Base-by-base conservation (phyloP, 116 monocot genomes). In the Cymodocea nodosa region DNA sequence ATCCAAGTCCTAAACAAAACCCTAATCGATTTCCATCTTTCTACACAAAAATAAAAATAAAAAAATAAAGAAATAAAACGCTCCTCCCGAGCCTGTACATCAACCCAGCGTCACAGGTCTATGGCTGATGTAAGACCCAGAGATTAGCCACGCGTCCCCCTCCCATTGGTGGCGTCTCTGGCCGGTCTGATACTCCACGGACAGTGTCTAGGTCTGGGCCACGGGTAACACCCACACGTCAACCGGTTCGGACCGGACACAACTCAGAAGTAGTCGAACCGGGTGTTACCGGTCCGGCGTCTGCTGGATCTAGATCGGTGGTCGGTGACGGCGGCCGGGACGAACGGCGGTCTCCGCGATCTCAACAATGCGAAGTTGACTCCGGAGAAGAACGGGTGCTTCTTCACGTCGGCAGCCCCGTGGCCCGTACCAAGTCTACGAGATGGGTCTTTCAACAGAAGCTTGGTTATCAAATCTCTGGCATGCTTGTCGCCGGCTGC, bases 401-500 rank as follows among this genome's bases (percentile, higher is more conserved):
- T 54, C 74, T 89, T 93, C 13, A 93, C 77, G 58, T 93, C 86
- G 30, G 89, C 81, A 17, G 93, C 82, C 22, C 93, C 93, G 1
- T 74, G 54, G 12, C 51, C 59, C 23, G 93, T 73, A 0, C 89
- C 93, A 52, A 93, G 75, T 0, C 93, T 77, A 1, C 49, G 19
- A 0, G 49, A 9, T 10, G 93, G 82, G 65, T 93, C 93, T 73
- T 86, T 93, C 37, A 7, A 39, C 6, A 89, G 69, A 16, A 93
- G 68, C 4, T 68, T 63, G 3, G 70, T 54, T 17, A 93, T 86
- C 18, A 93, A 71, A 22, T 80, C 80, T 18, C 78, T 52, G 9
- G 74, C 79, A 0, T 78, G 20, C 5, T 51, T 17, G 35, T 77
- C 78, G 59, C 83, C 93, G 64, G 75, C 64, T 17, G 83, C 85